Percentiles rank a stretch among this genome's conserved stretches.
These are phyloP conservation scores for Alternaria postmessia DNA, from an alignment of 2,329 filamentous ascomycete genomes.

Conservation along the genomic window DNA sequence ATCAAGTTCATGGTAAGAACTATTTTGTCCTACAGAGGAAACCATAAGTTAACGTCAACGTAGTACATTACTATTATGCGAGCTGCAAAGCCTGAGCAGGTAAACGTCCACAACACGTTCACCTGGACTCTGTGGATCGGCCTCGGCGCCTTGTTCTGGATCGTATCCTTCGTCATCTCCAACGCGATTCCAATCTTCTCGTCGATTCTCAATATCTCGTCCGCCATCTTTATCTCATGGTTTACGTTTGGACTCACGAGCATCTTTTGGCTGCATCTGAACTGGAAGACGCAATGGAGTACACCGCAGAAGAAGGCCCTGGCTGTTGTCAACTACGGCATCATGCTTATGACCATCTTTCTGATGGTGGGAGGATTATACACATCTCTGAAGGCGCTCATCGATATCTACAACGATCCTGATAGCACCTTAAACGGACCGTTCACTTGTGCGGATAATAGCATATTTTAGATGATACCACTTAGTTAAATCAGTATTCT, in stretches of 20 bases:
- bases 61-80: slow-evolving; percentile 69
- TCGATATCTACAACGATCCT: slow-evolving; percentile 40
- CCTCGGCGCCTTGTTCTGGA: slow-evolving; percentile 62
- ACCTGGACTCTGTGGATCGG: slow-evolving; percentile 71
- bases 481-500: not conserved
- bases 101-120: slow-evolving; percentile 55
- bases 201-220: slow-evolving; percentile 68
- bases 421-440: slow-evolving; percentile 35
- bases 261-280: slow-evolving; percentile 59
- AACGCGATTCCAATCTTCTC: slow-evolving; percentile 65
- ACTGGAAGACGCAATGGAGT: slow-evolving; percentile 47
- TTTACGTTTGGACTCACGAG: slow-evolving; percentile 64
- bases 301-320: slow-evolving; percentile 53
- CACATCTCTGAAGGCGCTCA: slow-evolving; percentile 36
- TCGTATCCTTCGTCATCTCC: slow-evolving; percentile 59
- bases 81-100: slow-evolving; percentile 30
- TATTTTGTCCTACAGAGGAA: not conserved
- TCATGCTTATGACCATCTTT: slow-evolving; percentile 48
- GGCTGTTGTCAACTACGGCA: slow-evolving; percentile 55
- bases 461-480: slow-evolving; percentile 31
- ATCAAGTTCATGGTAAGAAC: slow-evolving; percentile 63
- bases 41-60: not conserved
- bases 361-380: slow-evolving; percentile 38
- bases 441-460: slow-evolving; percentile 42
- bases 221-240: slow-evolving; percentile 68